Evolutionary conservation across 306 rosid species (phyloP).

Genomic region (Benincasa hispida): DNA sequence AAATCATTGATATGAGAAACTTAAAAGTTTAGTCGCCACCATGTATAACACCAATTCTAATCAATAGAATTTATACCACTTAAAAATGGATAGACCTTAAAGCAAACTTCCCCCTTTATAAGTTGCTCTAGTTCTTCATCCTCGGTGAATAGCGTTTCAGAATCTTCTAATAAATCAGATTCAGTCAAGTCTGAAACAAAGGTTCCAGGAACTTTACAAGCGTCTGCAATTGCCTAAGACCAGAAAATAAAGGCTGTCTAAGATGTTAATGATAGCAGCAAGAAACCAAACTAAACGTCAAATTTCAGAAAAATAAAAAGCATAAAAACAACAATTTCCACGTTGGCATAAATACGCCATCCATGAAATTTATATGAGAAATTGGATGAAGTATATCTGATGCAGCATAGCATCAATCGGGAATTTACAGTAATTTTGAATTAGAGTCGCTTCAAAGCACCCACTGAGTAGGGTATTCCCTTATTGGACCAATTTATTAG

Average conservation of each 20-base stretch:
- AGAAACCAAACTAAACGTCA: not conserved
- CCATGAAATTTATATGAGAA: not conserved
- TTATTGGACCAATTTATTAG: not conserved
- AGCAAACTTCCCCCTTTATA: constrained; percentile 66
- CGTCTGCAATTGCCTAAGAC: constrained; percentile 69
- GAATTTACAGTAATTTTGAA: not conserved
- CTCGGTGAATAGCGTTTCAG: constrained; percentile 46
- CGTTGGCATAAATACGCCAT: not conserved
- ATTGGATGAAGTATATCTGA: not conserved
- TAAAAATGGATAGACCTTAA: constrained; percentile 61
- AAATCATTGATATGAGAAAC: not conserved
- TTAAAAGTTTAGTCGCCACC: not conserved
- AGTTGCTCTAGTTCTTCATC: constrained; percentile 73
- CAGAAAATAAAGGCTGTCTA: constrained; percentile 28
- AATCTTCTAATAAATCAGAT: constrained; percentile 49
- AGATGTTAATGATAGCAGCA: constrained; percentile 11
- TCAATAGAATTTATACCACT: constrained; percentile 42
- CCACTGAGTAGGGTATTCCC: not conserved
- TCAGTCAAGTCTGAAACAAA: constrained; percentile 42
- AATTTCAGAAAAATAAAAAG: not conserved
- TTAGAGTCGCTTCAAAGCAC: not conserved
- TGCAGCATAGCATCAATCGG: not conserved
- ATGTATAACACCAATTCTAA: not conserved
- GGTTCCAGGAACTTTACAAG: constrained; percentile 63
- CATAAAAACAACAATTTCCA: not conserved